These are phyloP conservation scores for Alloteropsis semialata DNA, from an alignment of 176 grass and related monocot genomes.

Conservation along the genomic window DNA sequence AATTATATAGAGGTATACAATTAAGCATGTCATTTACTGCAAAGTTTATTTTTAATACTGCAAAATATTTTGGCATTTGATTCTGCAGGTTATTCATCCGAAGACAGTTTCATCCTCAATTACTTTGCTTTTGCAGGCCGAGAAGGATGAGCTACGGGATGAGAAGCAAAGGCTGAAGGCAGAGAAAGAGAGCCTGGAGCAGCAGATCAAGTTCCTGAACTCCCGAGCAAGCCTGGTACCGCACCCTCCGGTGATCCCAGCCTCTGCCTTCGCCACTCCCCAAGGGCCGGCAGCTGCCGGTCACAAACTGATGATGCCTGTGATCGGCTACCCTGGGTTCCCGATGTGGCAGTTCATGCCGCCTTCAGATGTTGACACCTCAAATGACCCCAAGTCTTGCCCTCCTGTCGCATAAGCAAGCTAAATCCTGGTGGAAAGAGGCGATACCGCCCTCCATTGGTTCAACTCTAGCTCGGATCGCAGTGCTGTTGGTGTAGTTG, in stretches of 20 bases:
- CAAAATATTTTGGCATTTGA: not conserved
- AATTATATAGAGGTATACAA: not conserved
- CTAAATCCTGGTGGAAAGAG: constrained; percentile 31
- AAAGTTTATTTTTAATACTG: too few relatives aligned
- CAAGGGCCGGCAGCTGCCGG: constrained; percentile 48
- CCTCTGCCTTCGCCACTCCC: constrained; percentile 48
- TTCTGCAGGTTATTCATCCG: not conserved
- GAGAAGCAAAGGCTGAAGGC: constrained; percentile 93
- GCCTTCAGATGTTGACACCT: constrained; percentile 78
- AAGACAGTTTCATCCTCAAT: not conserved
- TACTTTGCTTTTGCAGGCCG: constrained; percentile 54
- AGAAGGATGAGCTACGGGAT: constrained; percentile 91
- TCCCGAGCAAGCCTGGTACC: constrained; percentile 45
- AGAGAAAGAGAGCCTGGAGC: constrained; percentile 88
- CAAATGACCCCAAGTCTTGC: constrained; percentile 73
- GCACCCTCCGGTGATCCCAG: constrained; percentile 66
- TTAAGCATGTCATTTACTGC: not conserved
- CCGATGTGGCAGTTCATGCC: constrained; percentile 99
- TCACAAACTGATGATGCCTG: constrained; percentile 90
- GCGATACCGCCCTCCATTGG: constrained; percentile 30
- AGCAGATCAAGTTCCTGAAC: constrained; percentile 79
- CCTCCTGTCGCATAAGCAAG: constrained; percentile 71
- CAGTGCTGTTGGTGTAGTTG: constrained; percentile 48
- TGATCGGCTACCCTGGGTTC: constrained; percentile 82
- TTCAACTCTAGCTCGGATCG: not conserved